Evolutionary conservation across 2,329 filamentous ascomycete genomes (phyloP).

Genomic region (Sphaceloma murrayae): DNA sequence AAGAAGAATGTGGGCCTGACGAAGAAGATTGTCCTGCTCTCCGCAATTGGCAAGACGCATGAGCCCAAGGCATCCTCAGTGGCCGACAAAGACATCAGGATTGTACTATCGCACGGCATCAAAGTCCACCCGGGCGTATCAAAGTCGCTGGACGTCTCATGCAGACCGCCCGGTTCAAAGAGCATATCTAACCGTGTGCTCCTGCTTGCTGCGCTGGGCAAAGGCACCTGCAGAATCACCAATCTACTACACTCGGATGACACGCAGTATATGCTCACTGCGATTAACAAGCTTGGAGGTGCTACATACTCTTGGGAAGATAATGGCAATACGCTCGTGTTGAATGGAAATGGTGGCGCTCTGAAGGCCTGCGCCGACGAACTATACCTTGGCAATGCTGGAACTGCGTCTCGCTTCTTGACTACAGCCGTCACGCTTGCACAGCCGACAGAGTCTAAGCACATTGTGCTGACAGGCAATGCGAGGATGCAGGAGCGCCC

Average conservation of each 20-base stretch:
- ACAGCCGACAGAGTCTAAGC: conserved; percentile 50
- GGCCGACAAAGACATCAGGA: conserved; percentile 71
- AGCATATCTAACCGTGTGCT: conserved; percentile 94
- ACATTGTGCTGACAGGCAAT: conserved; percentile 83
- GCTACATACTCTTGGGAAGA: conserved; percentile 91
- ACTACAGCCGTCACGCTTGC: conserved; percentile 86
- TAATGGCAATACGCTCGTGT: conserved; percentile 79
- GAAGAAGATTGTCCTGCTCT: conserved; percentile 92
- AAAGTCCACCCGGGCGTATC: conserved; percentile 65
- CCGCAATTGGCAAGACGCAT: conserved; percentile 77
- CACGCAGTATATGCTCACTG: conserved; percentile 92
- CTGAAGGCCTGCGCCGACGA: conserved; percentile 65
- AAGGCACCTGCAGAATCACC: conserved; percentile 75
- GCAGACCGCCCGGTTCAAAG: conserved; percentile 89
- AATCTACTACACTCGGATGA: conserved; percentile 95
- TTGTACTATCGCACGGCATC: conserved; percentile 72
- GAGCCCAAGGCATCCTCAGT: conserved; percentile 84
- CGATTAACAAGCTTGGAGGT: conserved; percentile 73
- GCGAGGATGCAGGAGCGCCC: conserved; percentile 92
- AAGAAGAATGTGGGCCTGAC: conserved; percentile 96
- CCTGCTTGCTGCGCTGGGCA: conserved; percentile 82
- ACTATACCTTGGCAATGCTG: conserved; percentile 91
- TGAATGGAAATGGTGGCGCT: conserved; percentile 82
- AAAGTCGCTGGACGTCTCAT: conserved; percentile 55
- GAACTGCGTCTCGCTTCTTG: conserved; percentile 89